phyloP scores from a whole-genome alignment of 1,284 basidiomycete genomes.

The Peniophora sp. region DNA sequence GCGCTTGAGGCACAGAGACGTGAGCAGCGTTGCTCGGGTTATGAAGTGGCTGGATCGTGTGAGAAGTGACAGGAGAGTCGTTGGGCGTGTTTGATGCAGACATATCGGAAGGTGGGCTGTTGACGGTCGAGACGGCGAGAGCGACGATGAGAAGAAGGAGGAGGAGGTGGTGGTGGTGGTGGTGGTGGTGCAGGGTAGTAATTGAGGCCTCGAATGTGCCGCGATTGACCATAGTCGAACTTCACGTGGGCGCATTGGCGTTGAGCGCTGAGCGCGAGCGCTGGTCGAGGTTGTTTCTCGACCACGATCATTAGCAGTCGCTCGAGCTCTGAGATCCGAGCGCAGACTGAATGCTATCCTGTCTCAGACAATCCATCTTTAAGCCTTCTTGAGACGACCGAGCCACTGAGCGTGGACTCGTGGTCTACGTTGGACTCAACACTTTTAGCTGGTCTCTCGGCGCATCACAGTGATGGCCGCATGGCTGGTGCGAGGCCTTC shows the following conservation, averaged over 20 bases:
- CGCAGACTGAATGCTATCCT: too few species aligned
- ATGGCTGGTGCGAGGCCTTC: too few species aligned
- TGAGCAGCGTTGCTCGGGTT: conserved; percentile 76
- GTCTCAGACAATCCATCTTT: too few species aligned
- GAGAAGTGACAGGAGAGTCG: conserved; percentile 51
- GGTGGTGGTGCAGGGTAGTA: neutral
- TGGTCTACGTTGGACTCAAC: too few species aligned
- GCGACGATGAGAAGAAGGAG: conserved; percentile 5
- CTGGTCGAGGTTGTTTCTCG: too few species aligned
- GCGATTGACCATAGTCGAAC: conserved; percentile 3
- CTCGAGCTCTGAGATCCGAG: too few species aligned
- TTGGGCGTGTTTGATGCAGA: conserved; percentile 51
- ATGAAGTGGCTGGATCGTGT: conserved; percentile 70
- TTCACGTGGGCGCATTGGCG: conserved; percentile 1
- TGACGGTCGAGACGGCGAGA: neutral
- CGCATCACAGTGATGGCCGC: too few species aligned
- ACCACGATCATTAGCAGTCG: too few species aligned
- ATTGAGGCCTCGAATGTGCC: neutral
- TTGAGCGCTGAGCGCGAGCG: too few species aligned
- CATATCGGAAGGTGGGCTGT: conserved; percentile 32
- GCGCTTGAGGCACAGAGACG: conserved; percentile 71
- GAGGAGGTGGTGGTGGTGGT: conserved; percentile 1
- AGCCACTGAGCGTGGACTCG: too few species aligned
- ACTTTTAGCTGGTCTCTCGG: too few species aligned
- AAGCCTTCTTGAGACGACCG: too few species aligned